Evolutionary conservation across 345 rosid genomes (phyloP).

Genomic region (Hypericum androsaemum): DNA sequence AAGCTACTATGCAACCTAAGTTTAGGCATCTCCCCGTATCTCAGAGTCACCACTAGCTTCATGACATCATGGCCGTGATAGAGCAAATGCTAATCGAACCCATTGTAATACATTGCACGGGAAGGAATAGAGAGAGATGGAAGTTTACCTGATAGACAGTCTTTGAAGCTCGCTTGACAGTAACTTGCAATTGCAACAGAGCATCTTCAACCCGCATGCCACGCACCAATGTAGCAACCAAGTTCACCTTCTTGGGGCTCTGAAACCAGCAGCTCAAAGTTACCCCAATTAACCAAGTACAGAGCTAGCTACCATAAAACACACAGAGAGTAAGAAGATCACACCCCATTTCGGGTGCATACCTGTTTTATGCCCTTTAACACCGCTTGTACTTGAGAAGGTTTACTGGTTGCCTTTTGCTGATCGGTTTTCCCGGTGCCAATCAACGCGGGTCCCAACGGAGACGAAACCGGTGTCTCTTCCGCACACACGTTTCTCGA

Average conservation of each 20-base stretch:
- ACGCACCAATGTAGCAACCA: constrained; percentile 87
- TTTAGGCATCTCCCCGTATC: too few relatives aligned
- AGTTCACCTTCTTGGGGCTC: constrained; percentile 95
- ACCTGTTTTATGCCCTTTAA: constrained; percentile 89
- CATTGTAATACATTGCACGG: too few relatives aligned
- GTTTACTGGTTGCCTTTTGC: constrained; percentile 50
- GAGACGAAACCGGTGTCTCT: constrained; percentile 69
- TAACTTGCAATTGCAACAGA: constrained; percentile 80
- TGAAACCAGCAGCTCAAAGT: constrained; percentile 26
- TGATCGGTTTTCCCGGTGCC: constrained; percentile 50
- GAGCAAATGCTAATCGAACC: too few relatives aligned
- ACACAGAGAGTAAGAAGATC: not conserved
- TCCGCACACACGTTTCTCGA: constrained; percentile 52
- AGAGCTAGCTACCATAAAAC: not conserved
- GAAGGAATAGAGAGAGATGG: too few relatives aligned
- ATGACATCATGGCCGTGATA: too few relatives aligned
- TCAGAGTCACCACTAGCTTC: too few relatives aligned
- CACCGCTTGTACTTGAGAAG: constrained; percentile 67
- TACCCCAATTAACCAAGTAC: not conserved
- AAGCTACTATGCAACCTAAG: too few relatives aligned
- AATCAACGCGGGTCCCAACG: constrained; percentile 52
- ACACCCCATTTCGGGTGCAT: not conserved
- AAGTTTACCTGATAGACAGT: constrained; percentile 67
- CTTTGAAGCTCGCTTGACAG: constrained; percentile 68
- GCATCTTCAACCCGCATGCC: constrained; percentile 99